phyloP scores from a whole-genome alignment of 768 basidiomycete species.

The Gloeopeniophorella convolvens region DNA sequence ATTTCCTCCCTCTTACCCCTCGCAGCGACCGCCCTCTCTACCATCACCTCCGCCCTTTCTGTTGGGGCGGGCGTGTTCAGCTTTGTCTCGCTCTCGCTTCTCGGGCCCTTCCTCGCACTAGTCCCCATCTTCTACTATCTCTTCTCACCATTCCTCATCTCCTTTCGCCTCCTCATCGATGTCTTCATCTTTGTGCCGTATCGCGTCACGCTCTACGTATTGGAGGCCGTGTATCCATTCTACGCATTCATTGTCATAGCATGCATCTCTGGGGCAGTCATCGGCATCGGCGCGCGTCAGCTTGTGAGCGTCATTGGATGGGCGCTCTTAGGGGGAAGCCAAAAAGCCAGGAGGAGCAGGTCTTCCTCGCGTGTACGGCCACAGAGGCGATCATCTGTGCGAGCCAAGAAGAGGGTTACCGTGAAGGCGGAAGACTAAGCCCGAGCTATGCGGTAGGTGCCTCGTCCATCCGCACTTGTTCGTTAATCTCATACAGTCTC shows the following conservation, averaged over 20 bases:
- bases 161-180: slow-evolving; percentile 2
- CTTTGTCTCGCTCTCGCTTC: background rate
- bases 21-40: background rate
- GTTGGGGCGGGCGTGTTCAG: background rate
- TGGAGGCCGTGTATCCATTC: slow-evolving; percentile 18
- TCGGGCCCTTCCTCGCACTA: background rate
- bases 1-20: slow-evolving; percentile 1
- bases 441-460: background rate
- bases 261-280: slow-evolving; percentile 8
- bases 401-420: slow-evolving; percentile 15
- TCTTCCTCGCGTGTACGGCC: slow-evolving; percentile 8
- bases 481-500: no score
- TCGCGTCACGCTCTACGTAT: background rate
- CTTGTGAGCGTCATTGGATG: slow-evolving; percentile 8
- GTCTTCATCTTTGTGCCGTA: slow-evolving; percentile 11
- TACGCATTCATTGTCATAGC: slow-evolving; percentile 19
- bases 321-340: slow-evolving; percentile 5
- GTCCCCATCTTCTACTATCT: slow-evolving; percentile 1
- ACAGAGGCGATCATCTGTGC: slow-evolving; percentile 7
- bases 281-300: slow-evolving; percentile 15
- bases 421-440: slow-evolving; percentile 9
- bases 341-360: background rate
- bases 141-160: slow-evolving; percentile 10
- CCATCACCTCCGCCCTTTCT: background rate
- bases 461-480: background rate